Evolutionary conservation across 2,329 filamentous ascomycete genomes (phyloP).

Genomic region (Colletotrichum filicis): DNA sequence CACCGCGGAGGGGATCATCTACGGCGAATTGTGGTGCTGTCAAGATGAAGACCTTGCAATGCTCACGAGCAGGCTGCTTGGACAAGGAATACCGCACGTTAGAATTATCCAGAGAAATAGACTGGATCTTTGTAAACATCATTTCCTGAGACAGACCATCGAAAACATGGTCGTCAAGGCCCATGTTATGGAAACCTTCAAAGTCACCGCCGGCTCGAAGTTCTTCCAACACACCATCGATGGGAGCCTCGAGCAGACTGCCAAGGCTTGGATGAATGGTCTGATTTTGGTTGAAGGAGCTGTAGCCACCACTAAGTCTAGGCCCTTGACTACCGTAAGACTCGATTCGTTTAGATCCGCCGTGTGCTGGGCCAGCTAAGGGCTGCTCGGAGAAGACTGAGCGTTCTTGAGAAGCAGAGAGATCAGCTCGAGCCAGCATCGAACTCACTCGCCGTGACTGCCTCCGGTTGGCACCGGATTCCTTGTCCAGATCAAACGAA

Average conservation of each 20-base stretch:
- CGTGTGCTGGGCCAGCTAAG: constrained; percentile 49
- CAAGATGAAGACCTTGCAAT: constrained; percentile 76
- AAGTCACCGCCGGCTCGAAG: constrained; percentile 70
- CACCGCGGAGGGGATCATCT: constrained; percentile 63
- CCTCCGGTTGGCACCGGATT: constrained; percentile 63
- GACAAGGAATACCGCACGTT: constrained; percentile 71
- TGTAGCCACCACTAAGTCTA: constrained; percentile 67
- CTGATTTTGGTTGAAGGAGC: constrained; percentile 55
- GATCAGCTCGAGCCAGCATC: constrained; percentile 85
- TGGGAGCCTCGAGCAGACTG: constrained; percentile 74
- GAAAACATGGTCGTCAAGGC: constrained; percentile 76
- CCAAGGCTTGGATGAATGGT: constrained; percentile 63
- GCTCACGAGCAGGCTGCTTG: constrained; percentile 60
- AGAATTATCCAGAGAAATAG: constrained; percentile 69
- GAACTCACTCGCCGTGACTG: constrained; percentile 88
- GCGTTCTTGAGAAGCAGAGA: constrained; percentile 86
- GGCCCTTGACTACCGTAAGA: constrained; percentile 77
- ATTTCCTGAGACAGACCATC: constrained; percentile 79
- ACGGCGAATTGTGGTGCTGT: constrained; percentile 66
- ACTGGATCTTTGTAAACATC: constrained; percentile 77
- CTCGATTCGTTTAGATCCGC: constrained; percentile 71
- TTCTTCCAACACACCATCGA: constrained; percentile 77
- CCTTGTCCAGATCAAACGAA: constrained; percentile 76
- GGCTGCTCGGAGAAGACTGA: constrained; percentile 79
- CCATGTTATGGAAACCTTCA: constrained; percentile 78